A percentile compares a stretch with the other conserved stretches of the same genome.
These are phyloP conservation scores for Coemansia sp. DNA, from an alignment of 371 early-diverging fungal species.

Conservation along the genomic window DNA sequence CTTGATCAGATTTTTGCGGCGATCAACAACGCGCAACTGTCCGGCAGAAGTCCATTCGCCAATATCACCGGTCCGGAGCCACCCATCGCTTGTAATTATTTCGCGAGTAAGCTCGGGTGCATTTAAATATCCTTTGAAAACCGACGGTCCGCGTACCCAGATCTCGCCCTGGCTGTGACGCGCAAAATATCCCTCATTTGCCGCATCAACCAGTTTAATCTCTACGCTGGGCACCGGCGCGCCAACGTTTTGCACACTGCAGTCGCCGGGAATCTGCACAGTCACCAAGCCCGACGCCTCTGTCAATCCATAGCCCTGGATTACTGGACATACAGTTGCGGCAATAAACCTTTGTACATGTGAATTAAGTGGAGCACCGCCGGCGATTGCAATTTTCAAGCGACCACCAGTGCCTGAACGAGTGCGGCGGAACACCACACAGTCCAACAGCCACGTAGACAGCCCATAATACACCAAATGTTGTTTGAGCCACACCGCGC, in stretches of 20 bases:
- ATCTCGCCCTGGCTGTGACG: constrained; percentile 81
- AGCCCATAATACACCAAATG: constrained; percentile 59
- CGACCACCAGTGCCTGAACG: constrained; percentile 89
- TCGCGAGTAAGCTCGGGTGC: constrained; percentile 70
- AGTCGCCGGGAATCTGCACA: constrained; percentile 65
- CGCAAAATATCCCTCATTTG: constrained; percentile 70
- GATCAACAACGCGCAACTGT: constrained; percentile 72
- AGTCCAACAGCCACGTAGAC: constrained; percentile 76
- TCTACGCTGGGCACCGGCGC: constrained; percentile 79
- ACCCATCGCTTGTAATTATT: constrained; percentile 74
- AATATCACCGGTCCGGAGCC: constrained; percentile 96
- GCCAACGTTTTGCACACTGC: constrained; percentile 70
- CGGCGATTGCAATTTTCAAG: constrained; percentile 83
- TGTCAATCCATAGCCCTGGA: constrained; percentile 90
- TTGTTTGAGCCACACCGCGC: constrained; percentile 73
- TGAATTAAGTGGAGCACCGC: constrained; percentile 89
- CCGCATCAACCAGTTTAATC: constrained; percentile 85
- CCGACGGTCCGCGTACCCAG: constrained; percentile 79
- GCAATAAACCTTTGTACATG: constrained; percentile 85
- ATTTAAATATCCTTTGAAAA: constrained; percentile 77
- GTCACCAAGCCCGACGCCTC: constrained; percentile 63
- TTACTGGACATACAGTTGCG: constrained; percentile 77
- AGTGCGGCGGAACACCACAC: constrained; percentile 86
- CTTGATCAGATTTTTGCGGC: constrained; percentile 88
- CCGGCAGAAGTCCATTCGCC: constrained; percentile 74